These are phyloP conservation scores for Paxillus involutus DNA, from an alignment of 768 basidiomycete species.

Conservation along the genomic window DNA sequence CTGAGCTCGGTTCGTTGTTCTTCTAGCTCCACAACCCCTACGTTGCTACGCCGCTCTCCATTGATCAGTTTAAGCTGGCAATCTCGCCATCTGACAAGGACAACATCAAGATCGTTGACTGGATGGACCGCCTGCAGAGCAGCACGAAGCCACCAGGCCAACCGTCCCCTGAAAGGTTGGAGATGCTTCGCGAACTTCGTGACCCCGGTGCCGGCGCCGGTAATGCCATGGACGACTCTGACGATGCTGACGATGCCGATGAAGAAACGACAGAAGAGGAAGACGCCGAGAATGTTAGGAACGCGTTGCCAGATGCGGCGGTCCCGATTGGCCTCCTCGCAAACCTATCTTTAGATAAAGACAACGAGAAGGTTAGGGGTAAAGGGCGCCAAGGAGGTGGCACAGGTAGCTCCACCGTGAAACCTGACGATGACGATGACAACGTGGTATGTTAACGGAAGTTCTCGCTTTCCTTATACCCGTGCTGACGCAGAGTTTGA, in stretches of 20 bases:
- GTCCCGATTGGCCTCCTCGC: slow-evolving; percentile 79
- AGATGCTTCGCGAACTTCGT: slow-evolving; percentile 29
- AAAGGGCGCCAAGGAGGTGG: slow-evolving; percentile 32
- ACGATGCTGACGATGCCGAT: slow-evolving; percentile 35
- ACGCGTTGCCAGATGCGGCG: slow-evolving; percentile 62
- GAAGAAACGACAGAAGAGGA: slow-evolving; percentile 34
- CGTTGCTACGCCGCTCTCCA: slow-evolving; percentile 73
- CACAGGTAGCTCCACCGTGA: slow-evolving; percentile 4
- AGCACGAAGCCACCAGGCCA: slow-evolving; percentile 53
- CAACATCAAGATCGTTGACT: slow-evolving; percentile 67
- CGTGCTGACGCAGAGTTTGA: slow-evolving; percentile 14
- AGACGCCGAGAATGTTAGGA: slow-evolving; percentile 46
- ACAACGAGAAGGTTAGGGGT: slow-evolving; percentile 40
- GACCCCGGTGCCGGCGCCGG: slow-evolving; percentile 34
- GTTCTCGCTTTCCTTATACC: not conserved
- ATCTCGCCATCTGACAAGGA: slow-evolving; percentile 73
- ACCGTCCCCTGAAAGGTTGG: slow-evolving; percentile 28
- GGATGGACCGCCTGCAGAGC: slow-evolving; percentile 70
- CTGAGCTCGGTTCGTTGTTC: not conserved
- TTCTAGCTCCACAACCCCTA: slow-evolving; percentile 70
- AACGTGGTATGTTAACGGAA: slow-evolving; percentile 48
- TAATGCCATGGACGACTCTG: slow-evolving; percentile 34
- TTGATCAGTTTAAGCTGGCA: slow-evolving; percentile 76
- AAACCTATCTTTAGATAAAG: slow-evolving; percentile 63
- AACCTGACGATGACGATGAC: slow-evolving; percentile 56